Percentiles rank a stretch among this genome's conserved stretches.
Evolutionary conservation across 1,284 basidiomycete species (phyloP).

Genomic region (Psilocybe mexicana): DNA sequence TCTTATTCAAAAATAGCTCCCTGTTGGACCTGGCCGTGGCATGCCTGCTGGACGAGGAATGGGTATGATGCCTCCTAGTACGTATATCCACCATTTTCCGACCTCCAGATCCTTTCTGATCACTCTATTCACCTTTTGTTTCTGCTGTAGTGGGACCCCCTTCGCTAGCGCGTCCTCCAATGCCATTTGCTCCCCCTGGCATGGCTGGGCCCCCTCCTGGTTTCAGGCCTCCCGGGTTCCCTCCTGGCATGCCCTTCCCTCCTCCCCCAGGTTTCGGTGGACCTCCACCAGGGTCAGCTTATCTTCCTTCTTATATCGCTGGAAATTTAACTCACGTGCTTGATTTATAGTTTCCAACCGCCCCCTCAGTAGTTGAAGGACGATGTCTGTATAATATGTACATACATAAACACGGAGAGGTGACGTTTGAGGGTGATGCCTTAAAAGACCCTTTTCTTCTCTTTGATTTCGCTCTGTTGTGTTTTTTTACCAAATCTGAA

Average conservation of each 20-base stretch:
- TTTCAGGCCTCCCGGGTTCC: constrained; percentile 83
- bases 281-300: constrained; percentile 81
- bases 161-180: constrained; percentile 77
- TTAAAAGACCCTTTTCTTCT: too few species aligned
- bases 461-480: constrained; percentile 12
- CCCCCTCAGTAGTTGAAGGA: constrained; percentile 37
- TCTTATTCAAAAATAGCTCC: constrained; percentile 53
- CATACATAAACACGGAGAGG: not conserved
- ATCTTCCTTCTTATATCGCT: not conserved
- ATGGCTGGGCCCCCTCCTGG: constrained; percentile 82
- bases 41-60: constrained; percentile 97
- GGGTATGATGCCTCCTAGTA: constrained; percentile 92
- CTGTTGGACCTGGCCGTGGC: constrained; percentile 90
- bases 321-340: not conserved
- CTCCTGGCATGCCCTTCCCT: constrained; percentile 76
- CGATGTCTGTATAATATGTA: not conserved
- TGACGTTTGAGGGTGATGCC: not conserved
- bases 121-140: not conserved
- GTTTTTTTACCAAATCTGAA: not conserved
- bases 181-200: constrained; percentile 83
- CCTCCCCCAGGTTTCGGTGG: constrained; percentile 79
- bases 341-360: constrained; percentile 49
- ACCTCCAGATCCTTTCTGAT: constrained; percentile 8
- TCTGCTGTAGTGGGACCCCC: constrained; percentile 59
- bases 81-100: constrained; percentile 33